phyloP scores from a whole-genome alignment of 2,329 filamentous ascomycete genomes.

The Aspergillus felis region DNA sequence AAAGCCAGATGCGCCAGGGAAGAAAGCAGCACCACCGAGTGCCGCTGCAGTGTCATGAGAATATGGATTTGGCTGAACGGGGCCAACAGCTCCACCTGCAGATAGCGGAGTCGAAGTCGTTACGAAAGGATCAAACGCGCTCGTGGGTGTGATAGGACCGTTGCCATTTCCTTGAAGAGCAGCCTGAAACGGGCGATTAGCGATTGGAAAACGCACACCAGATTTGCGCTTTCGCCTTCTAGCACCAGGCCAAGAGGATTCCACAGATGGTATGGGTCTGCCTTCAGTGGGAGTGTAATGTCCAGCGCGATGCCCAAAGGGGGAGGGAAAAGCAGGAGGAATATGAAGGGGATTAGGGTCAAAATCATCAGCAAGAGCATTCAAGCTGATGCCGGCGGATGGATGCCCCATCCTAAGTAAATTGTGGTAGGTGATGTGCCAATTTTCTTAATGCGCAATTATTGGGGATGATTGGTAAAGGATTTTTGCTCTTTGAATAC shows the following conservation, averaged over 20 bases:
- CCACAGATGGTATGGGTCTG: not conserved
- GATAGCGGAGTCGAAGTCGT: slow-evolving; percentile 54
- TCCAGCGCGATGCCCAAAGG: slow-evolving; percentile 2
- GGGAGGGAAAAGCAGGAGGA: slow-evolving; percentile 3
- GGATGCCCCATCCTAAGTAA: not conserved
- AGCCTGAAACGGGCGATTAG: slow-evolving; percentile 24
- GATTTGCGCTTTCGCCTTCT: slow-evolving; percentile 7
- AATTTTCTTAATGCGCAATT: not conserved
- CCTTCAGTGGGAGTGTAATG: not conserved
- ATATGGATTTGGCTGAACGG: slow-evolving; percentile 68
- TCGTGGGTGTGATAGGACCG: slow-evolving; percentile 46
- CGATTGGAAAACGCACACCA: slow-evolving; percentile 6
- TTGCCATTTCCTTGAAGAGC: slow-evolving; percentile 47
- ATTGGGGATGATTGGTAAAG: not conserved
- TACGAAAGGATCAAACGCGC: slow-evolving; percentile 61
- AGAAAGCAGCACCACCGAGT: slow-evolving; percentile 63
- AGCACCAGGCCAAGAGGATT: not conserved
- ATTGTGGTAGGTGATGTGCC: not conserved
- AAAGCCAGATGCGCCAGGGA: slow-evolving; percentile 54
- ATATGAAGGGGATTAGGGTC: slow-evolving; percentile 8
- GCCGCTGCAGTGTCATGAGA: slow-evolving; percentile 61
- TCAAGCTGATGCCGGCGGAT: slow-evolving; percentile 14
- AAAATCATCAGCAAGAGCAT: slow-evolving; percentile 22
- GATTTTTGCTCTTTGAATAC: not conserved
- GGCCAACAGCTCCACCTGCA: slow-evolving; percentile 41